Evolutionary conservation across 352 stramenopile species (phyloP).

Genomic region (Phytopythium boreale): DNA sequence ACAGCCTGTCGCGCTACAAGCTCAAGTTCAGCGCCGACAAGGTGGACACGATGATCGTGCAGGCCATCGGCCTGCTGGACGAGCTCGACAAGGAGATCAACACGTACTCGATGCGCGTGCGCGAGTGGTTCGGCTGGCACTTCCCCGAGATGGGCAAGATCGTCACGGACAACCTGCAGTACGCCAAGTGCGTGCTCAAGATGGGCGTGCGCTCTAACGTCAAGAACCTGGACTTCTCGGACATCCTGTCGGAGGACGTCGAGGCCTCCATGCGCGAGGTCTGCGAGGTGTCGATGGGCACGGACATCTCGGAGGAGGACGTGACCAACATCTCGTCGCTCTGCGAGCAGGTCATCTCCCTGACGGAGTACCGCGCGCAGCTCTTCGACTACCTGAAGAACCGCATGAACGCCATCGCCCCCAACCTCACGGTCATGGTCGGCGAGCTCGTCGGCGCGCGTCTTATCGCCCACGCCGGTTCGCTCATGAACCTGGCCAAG

Average conservation of each 20-base stretch:
- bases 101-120: constrained; percentile 99
- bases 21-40: constrained; percentile 99
- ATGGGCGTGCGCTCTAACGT: constrained; percentile 93
- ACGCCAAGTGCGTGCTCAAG: constrained; percentile 97
- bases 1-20: constrained; percentile 99
- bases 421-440: constrained; percentile 99
- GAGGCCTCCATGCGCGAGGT: constrained; percentile 97
- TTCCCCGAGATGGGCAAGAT: constrained; percentile 98
- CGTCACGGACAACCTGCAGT: constrained; percentile 98
- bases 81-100: constrained; percentile 99
- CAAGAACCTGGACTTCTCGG: constrained; percentile 91
- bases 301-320: constrained; percentile 99
- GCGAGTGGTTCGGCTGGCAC: constrained; percentile 99
- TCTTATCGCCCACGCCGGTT: constrained; percentile 99
- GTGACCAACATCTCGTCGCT: constrained; percentile 96
- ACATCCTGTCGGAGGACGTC: constrained; percentile 88
- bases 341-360: constrained; percentile 89
- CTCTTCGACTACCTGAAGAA: constrained; percentile 99
- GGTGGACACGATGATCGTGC: constrained; percentile 99
- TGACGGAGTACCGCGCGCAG: constrained; percentile 91
- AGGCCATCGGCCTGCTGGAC: constrained; percentile 99
- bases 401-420: constrained; percentile 99
- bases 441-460: constrained; percentile 98
- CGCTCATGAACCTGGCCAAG: constrained; percentile 99
- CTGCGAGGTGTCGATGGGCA: constrained; percentile 99